Evolutionary conservation across 306 rosid genomes (phyloP).

Genomic region (Prunus mongolica): DNA sequence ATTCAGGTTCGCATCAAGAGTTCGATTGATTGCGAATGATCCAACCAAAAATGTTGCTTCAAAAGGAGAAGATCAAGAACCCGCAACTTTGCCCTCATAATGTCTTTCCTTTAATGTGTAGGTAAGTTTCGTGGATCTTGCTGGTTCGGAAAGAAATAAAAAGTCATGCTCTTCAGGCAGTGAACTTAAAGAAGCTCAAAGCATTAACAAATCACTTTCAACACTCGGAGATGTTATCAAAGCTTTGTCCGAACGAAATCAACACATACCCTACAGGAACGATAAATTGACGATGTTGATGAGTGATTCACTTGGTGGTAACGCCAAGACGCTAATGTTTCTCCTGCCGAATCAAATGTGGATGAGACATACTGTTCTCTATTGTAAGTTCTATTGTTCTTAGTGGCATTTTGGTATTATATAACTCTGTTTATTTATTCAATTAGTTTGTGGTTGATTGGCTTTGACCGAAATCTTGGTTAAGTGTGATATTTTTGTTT

Average conservation of each 20-base stretch:
- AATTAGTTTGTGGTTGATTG: not conserved
- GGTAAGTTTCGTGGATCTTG: constrained; percentile 98
- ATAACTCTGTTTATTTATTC: not conserved
- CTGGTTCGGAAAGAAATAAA: constrained; percentile 46
- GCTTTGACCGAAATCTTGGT: not conserved
- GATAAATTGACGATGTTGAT: constrained; percentile 90
- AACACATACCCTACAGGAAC: constrained; percentile 88
- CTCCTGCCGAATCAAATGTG: constrained; percentile 80
- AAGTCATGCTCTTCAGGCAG: constrained; percentile 71
- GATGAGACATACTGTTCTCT: constrained; percentile 92
- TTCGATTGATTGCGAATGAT: constrained; percentile 84
- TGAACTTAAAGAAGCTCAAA: constrained; percentile 93
- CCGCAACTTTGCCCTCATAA: not conserved
- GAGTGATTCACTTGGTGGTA: constrained; percentile 97
- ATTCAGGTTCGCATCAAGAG: constrained; percentile 81
- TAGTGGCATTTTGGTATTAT: no score
- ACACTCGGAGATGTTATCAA: constrained; percentile 91
- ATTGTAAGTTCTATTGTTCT: constrained; percentile 41
- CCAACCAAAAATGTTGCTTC: constrained; percentile 80
- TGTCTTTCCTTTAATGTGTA: constrained; percentile 1
- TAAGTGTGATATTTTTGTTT: not conserved
- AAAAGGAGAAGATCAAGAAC: constrained; percentile 29
- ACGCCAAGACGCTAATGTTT: constrained; percentile 92
- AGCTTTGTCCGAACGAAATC: constrained; percentile 77
- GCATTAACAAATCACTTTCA: constrained; percentile 91